Evolutionary conservation across 2,329 filamentous ascomycete genomes (phyloP), one percentile per base, ranked within the genome.

Genomic region (Pseudogymnoascus sp.): DNA sequence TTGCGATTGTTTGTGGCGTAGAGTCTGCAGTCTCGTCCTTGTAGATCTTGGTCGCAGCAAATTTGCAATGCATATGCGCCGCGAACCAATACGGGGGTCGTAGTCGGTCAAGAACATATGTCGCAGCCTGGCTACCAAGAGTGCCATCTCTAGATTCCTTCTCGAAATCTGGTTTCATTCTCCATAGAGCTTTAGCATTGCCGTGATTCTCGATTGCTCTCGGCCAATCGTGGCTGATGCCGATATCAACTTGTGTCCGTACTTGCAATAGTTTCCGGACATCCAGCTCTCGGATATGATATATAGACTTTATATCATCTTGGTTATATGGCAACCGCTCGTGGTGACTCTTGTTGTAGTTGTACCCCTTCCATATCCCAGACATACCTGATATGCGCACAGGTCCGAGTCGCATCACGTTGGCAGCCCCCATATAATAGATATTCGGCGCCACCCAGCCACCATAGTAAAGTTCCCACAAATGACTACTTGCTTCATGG

Each of bases 391-490:
- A 90, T 65, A 99, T 96, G 21, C 95, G 87, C 59, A 99, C 77
- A 1, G 90, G 88, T 0, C 93, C 93, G 33, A 96, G 80, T 16
- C 88, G 87, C 41, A 99, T 74, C 7, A 99, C 88, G 72, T 96
- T 97, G 64, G 95, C 91, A 35, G 92, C 91, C 59, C 95, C 95
- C 74, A 97, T 83, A 76, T 97, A 99, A 80, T 97, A 99, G 66
- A 99, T 97, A 68, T 95, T 96, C 7, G 91, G 92, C 6, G 93
- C 93, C 5, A 91, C 95, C 95, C 95, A 99, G 60, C 95, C 95
- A 60, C 95, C 95, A 72, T 97, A 96, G 78, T 91, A 96, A 0
- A 99, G 83, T 76, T 99, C 95, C 80, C 88, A 95, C 4, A 96
- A 79, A 75, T 97, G 87, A 60, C 90, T 92, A 70, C 90, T 90